Conservation (phyloP, 176 grass and related monocot species). For the Luzula sylvatica region DNA sequence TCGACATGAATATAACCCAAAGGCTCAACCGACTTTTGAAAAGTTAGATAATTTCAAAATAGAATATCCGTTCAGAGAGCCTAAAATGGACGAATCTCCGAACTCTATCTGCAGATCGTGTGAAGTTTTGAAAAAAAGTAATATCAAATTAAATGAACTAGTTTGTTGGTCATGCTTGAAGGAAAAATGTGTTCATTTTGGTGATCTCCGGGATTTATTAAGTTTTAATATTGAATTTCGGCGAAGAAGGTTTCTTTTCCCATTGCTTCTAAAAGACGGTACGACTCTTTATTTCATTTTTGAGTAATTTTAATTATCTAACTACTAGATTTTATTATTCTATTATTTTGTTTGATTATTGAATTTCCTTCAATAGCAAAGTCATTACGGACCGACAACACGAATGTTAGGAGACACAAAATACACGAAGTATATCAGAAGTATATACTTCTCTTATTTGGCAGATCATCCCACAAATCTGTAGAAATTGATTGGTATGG, state of each 20-base stretch:
- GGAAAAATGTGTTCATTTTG: slow-evolving; percentile 33
- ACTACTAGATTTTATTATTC: background rate
- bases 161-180: slow-evolving; percentile 65
- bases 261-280: slow-evolving; percentile 78
- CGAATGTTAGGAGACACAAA: slow-evolving; percentile 39
- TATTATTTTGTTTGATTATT: background rate
- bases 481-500: slow-evolving; percentile 24
- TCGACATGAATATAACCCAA: too few species aligned
- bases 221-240: slow-evolving; percentile 39
- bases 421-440: slow-evolving; percentile 58
- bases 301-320: slow-evolving; percentile 2
- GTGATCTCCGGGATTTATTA: slow-evolving; percentile 43
- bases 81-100: too few species aligned
- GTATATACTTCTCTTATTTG: slow-evolving; percentile 53
- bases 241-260: slow-evolving; percentile 28
- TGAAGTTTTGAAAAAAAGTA: too few species aligned
- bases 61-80: too few species aligned
- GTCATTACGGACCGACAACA: slow-evolving; percentile 32
- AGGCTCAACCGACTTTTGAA: too few species aligned
- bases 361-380: slow-evolving; percentile 35
- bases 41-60: too few species aligned
- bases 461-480: slow-evolving; percentile 37
- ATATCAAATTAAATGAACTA: slow-evolving; percentile 28
- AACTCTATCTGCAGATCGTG: too few species aligned
- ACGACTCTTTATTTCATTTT: slow-evolving; percentile 17